A percentile compares a stretch with the other conserved stretches of the same genome.
Conservation (phyloP, 768 basidiomycete species). For the Termitomyces sp. region DNA sequence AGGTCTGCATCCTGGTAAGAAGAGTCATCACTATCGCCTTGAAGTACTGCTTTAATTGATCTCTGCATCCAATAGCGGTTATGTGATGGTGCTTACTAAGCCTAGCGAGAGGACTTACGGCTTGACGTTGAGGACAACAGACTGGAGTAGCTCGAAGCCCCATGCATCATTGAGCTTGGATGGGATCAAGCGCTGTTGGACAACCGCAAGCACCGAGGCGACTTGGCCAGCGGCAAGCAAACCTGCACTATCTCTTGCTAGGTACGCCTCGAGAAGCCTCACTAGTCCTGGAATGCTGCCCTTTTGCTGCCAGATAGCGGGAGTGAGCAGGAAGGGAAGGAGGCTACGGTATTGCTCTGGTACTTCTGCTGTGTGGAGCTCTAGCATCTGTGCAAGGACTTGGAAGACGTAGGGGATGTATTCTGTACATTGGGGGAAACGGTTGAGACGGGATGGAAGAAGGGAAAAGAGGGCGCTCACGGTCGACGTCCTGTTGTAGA, state of each 20-base stretch:
- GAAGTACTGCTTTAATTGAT: constrained; percentile 67
- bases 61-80: constrained; percentile 30
- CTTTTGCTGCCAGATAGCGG: constrained; percentile 87
- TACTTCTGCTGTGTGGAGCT: constrained; percentile 62
- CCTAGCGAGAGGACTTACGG: constrained; percentile 49
- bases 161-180: constrained; percentile 85
- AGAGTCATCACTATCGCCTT: constrained; percentile 73
- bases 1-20: constrained; percentile 81
- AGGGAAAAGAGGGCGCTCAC: constrained; percentile 37
- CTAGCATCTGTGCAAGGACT: constrained; percentile 92
- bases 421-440: constrained; percentile 42
- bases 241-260: constrained; percentile 61
- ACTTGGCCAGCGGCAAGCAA: constrained; percentile 74
- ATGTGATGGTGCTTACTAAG: neutral
- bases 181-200: constrained; percentile 87
- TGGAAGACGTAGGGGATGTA: constrained; percentile 98
- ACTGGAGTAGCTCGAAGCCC: constrained; percentile 87
- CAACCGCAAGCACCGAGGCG: constrained; percentile 76
- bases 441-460: neutral
- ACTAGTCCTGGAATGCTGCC: constrained; percentile 95
- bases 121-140: constrained; percentile 67
- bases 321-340: constrained; percentile 79
- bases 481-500: constrained; percentile 89
- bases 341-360: constrained; percentile 77
- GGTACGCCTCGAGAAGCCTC: constrained; percentile 79